Evolutionary conservation across 805 yeast genomes (phyloP).

Genomic region (Candida wancherniae): DNA sequence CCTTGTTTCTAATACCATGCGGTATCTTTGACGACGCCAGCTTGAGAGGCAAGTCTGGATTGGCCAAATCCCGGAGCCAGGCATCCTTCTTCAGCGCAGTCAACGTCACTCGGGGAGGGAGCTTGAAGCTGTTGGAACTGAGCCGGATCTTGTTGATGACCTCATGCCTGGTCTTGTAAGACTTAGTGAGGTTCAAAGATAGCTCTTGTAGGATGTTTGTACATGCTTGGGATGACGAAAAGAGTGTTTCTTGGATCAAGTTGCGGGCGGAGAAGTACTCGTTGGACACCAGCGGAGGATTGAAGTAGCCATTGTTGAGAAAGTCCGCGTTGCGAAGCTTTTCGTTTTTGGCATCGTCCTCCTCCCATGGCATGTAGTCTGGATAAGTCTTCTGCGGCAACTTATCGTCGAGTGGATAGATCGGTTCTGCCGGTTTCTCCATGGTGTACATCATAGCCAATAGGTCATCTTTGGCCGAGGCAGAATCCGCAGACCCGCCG

Average conservation of each 20-base stretch:
- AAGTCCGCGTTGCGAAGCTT: slow-evolving; percentile 44
- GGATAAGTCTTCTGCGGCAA: slow-evolving; percentile 42
- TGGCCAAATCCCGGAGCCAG: slow-evolving; percentile 81
- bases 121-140: slow-evolving; percentile 48
- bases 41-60: slow-evolving; percentile 58
- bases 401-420: slow-evolving; percentile 33
- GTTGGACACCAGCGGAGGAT: slow-evolving; percentile 55
- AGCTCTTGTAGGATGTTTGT: slow-evolving; percentile 32
- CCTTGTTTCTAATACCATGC: slow-evolving; percentile 77
- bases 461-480: slow-evolving; percentile 29
- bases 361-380: slow-evolving; percentile 64
- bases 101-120: slow-evolving; percentile 85
- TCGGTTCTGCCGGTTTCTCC: slow-evolving; percentile 28
- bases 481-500: slow-evolving; percentile 14
- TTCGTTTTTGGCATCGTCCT: slow-evolving; percentile 31
- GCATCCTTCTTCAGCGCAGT: slow-evolving; percentile 81
- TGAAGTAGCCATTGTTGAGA: slow-evolving; percentile 68
- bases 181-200: slow-evolving; percentile 34
- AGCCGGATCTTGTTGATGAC: slow-evolving; percentile 34
- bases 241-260: slow-evolving; percentile 44
- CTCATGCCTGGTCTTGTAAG: slow-evolving; percentile 36
- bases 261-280: slow-evolving; percentile 70
- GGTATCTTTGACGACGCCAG: slow-evolving; percentile 77
- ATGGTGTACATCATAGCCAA: slow-evolving; percentile 32
- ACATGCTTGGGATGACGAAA: slow-evolving; percentile 33